These are phyloP conservation scores for Xylariales sp. DNA, from an alignment of 2,329 filamentous ascomycete genomes.

Conservation along the genomic window DNA sequence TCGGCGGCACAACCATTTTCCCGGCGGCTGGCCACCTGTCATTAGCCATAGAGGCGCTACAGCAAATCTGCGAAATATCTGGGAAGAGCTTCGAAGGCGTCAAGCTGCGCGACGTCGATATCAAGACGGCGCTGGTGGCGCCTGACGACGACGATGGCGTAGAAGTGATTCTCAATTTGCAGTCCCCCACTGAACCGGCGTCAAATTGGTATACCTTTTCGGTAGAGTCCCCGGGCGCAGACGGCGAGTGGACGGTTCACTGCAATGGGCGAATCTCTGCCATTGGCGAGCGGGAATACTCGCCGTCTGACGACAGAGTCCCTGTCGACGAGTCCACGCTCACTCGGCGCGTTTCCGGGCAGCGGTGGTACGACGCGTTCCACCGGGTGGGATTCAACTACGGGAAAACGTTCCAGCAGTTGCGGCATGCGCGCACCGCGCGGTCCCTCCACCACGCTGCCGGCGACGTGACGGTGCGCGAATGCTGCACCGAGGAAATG, in stretches of 20 bases:
- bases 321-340: conserved; percentile 33
- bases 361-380: conserved; percentile 51
- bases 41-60: conserved; percentile 38
- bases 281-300: neutral
- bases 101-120: conserved; percentile 47
- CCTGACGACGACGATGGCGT: conserved; percentile 49
- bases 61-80: conserved; percentile 39
- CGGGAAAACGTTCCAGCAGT: conserved; percentile 52
- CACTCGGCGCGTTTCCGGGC: conserved; percentile 45
- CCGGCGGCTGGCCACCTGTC: conserved; percentile 40
- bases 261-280: conserved; percentile 35
- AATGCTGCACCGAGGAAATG: conserved; percentile 29
- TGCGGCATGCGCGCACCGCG: conserved; percentile 46
- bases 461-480: conserved; percentile 27
- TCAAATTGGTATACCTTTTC: conserved; percentile 38
- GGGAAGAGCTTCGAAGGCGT: conserved; percentile 33
- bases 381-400: conserved; percentile 53
- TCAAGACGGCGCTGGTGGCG: conserved; percentile 48
- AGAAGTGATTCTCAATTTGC: conserved; percentile 46
- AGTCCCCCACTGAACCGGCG: conserved; percentile 36
- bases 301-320: neutral
- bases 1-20: conserved; percentile 38
- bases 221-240: conserved; percentile 30
- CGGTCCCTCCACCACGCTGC: conserved; percentile 39
- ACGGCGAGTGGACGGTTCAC: conserved; percentile 35